Conservation (phyloP, 352 stramenopile genomes). For the Thalassiosira exigua region DNA sequence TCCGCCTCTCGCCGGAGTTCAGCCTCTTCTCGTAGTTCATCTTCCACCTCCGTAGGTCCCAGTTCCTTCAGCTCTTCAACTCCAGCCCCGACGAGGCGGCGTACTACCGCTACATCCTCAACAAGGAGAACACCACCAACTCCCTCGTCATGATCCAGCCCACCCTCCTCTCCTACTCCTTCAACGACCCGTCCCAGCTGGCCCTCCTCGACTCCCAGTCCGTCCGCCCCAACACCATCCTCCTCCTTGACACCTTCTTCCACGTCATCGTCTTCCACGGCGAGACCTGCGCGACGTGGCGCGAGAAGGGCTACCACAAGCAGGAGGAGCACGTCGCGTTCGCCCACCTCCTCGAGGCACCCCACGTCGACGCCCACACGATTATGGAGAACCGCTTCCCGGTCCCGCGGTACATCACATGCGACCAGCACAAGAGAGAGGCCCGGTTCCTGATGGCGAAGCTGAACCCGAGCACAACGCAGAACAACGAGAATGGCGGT, state of each 20-base stretch:
- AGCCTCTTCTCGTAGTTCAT: slow-evolving; percentile 99
- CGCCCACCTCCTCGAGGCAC: slow-evolving; percentile 96
- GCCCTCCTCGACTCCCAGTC: slow-evolving; percentile 88
- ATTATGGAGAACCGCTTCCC: slow-evolving; percentile 99
- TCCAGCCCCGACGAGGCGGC: slow-evolving; percentile 98
- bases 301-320: slow-evolving; percentile 91
- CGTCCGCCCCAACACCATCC: slow-evolving; percentile 97
- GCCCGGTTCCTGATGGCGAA: slow-evolving; percentile 99
- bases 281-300: slow-evolving; percentile 98
- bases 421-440: slow-evolving; percentile 99
- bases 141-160: slow-evolving; percentile 99
- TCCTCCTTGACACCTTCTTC: slow-evolving; percentile 99
- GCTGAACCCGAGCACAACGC: slow-evolving; percentile 97
- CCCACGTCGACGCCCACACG: slow-evolving; percentile 96
- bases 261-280: slow-evolving; percentile 99
- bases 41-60: slow-evolving; percentile 98
- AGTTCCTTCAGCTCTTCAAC: slow-evolving; percentile 99
- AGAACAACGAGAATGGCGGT: slow-evolving; percentile 93
- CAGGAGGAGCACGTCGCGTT: slow-evolving; percentile 95
- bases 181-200: slow-evolving; percentile 87
- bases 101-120: slow-evolving; percentile 95
- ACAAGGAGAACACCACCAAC: slow-evolving; percentile 96
- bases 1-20: slow-evolving; percentile 96
- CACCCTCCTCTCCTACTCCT: slow-evolving; percentile 96
- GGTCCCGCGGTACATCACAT: slow-evolving; percentile 98